Percentiles rank a stretch among this genome's conserved stretches.
Conservation (phyloP, 345 rosid genomes). For the Lagerstroemia speciosa region DNA sequence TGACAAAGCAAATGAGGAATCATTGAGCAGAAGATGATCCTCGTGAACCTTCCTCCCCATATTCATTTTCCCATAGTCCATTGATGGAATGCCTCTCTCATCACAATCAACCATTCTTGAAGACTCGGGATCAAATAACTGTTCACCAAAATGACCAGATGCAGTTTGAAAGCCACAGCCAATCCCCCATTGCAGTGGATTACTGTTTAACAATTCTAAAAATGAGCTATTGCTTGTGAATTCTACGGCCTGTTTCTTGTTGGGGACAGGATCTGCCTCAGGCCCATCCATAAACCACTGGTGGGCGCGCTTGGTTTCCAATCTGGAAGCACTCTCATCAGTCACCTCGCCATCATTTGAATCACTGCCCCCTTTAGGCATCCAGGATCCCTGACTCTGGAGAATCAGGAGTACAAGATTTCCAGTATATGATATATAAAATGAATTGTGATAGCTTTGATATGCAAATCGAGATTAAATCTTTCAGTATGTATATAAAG, state of each 20-base stretch:
- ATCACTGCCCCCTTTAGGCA: conserved; percentile 39
- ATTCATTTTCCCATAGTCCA: conserved; percentile 27
- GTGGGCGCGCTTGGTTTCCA: conserved; percentile 64
- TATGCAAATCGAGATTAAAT: not conserved
- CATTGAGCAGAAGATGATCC: conserved; percentile 30
- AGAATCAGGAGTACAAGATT: conserved; percentile 12
- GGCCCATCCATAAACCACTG: conserved; percentile 70
- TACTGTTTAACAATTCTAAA: conserved; percentile 28
- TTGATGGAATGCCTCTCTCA: conserved; percentile 31
- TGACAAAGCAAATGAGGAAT: conserved; percentile 52
- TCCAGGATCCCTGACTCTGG: conserved; percentile 71
- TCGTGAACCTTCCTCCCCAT: conserved; percentile 27
- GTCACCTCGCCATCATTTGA: conserved; percentile 42
- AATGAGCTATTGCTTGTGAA: conserved; percentile 27
- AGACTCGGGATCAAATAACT: conserved; percentile 45
- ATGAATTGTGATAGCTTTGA: not conserved
- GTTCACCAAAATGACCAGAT: conserved; percentile 52
- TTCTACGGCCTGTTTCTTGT: conserved; percentile 71
- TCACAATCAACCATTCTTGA: conserved; percentile 43
- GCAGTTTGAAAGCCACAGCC: conserved; percentile 47
- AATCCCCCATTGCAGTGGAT: conserved; percentile 49
- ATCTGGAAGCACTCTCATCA: conserved; percentile 44
- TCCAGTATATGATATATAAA: not conserved
- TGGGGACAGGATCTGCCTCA: conserved; percentile 63
- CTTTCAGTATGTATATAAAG: not conserved